Evolutionary conservation across 2,329 filamentous ascomycete species (phyloP), one percentile per base, ranked within the genome.

Genomic region (Alternaria tenuissima): DNA sequence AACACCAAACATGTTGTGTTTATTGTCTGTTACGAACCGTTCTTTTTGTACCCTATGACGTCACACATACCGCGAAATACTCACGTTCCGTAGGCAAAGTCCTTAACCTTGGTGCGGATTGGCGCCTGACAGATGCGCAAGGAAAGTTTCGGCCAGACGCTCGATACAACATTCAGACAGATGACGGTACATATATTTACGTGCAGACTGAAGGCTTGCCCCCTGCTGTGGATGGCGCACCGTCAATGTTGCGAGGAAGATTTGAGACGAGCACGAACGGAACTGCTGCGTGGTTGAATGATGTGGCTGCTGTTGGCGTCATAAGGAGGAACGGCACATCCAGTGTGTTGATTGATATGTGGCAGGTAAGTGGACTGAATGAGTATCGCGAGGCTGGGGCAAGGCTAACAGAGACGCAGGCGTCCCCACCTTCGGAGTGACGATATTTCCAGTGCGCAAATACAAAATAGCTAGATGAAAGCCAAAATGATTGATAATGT

Each of bases 221-320:
- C 7, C 67, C 71, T 16, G 52, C 26, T 20, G 52, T 68, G 4
- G 66, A 68, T 52, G 76, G 72, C 4, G 32, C 30, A 16, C 63
- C 66, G 0, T 67, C 76, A 26, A 69, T 79, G 65, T 26, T 79
- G 57, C 61, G 76, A 9, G 70, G 74, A 2, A 58, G 70, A 26
- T 78, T 79, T 39, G 77, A 80, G 59, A 78, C 77, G 7, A 70
- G 70, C 2, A 64, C 57, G 5, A 72, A 74, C 48, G 66, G 70
- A 47, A 67, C 68, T 7, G 78, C 77, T 54, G 72, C 74, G 36
- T 80, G 77, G 78, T 63, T 79, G 63, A 79, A 79, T 47, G 75
- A 78, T 62, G 66, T 79, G 34, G 74, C 77, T 16, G 73, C 64
- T 18, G 67, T 73, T 16, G 71, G 69, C 16, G 67, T 71, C 18